Conservation (phyloP, 2,329 filamentous ascomycete genomes). For the Thermothelomyces thermophilus region DNA sequence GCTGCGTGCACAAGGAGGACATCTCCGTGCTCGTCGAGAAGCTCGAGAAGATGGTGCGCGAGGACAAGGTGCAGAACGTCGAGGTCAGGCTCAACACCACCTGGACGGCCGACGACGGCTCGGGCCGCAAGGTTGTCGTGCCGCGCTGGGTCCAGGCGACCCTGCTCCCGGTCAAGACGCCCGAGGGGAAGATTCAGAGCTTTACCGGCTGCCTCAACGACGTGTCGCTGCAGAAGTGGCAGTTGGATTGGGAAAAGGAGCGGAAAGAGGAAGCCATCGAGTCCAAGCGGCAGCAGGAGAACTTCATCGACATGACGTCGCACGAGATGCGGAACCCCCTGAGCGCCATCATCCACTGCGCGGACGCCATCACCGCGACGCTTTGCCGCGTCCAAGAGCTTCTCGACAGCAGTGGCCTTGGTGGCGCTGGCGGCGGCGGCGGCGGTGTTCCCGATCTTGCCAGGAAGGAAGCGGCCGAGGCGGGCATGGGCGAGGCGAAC, state of each 20-base stretch:
- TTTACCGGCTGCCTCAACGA: slow-evolving; percentile 45
- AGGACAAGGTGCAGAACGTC: slow-evolving; percentile 39
- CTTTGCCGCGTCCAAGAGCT: slow-evolving; percentile 40
- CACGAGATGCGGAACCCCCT: slow-evolving; percentile 71
- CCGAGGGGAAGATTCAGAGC: slow-evolving; percentile 41
- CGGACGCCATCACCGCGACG: slow-evolving; percentile 59
- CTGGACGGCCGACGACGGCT: slow-evolving; percentile 40
- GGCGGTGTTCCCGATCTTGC: slow-evolving; percentile 2
- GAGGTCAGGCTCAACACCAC: slow-evolving; percentile 44
- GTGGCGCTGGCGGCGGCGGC: slow-evolving; percentile 19
- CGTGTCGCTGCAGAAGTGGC: slow-evolving; percentile 45
- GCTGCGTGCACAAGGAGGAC: slow-evolving; percentile 41
- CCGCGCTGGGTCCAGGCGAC: slow-evolving; percentile 45
- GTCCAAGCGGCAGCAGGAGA: slow-evolving; percentile 64
- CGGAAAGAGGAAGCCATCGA: slow-evolving; percentile 51
- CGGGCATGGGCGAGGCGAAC: slow-evolving; percentile 24
- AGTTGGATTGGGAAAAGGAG: slow-evolving; percentile 43
- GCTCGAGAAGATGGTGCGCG: slow-evolving; percentile 34
- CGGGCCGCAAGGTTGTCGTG: slow-evolving; percentile 37
- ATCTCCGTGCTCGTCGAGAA: slow-evolving; percentile 34
- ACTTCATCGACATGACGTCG: slow-evolving; percentile 71
- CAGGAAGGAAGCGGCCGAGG: slow-evolving; percentile 11
- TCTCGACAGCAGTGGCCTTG: slow-evolving; percentile 22
- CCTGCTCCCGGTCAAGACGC: slow-evolving; percentile 43
- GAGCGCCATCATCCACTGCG: slow-evolving; percentile 66